Evolutionary conservation across 768 basidiomycete species (phyloP), one percentile per base, ranked within the genome.

Genomic region (Mycena albidolilacea): DNA sequence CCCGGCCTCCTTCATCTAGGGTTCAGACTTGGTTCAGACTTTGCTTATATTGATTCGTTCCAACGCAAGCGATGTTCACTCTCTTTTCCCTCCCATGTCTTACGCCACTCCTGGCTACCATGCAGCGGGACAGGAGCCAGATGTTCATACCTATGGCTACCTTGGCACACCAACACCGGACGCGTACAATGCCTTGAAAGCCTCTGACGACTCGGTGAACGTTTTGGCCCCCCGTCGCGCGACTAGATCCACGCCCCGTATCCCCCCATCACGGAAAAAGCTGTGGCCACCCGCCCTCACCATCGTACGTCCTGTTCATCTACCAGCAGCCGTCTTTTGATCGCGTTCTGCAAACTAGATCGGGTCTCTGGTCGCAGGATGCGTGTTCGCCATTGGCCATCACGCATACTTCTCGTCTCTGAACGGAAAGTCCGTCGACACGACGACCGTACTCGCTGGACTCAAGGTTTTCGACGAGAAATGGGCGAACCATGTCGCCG

Each of bases 401-500:
- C 69, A 70, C 44, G 48, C 30, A 3, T 70, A 70, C 60, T 62
- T 63, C 48, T 37, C 60, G 8, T 37, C 37, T 1, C 69, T 70
- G 38, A 1, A 43, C 21, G 59, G 62, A 23, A 63, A 70, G 21
- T 21, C 50, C 17, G 37, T 70, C 4, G 44, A 17, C 19, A 44
- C 60, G 44, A 70, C 59, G 38, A 46, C 43, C 43, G 48, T 39
- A 17, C 48, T 64, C 37, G 0, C 23, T 37, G 60, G 57, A 35
- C 67, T 60, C 62, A 52, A 46, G 23, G 59, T 70, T n/a, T 52
- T 41, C 23, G 69, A 70, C 48, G 46, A 70, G 69, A 70, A 54
- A 60, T 70, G 69, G 69, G 60, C 69, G 17, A 70, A 48, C 35
- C 60, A 63, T 30, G 60, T 70, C 23, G 69, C 60, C 10, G 50